Conservation (phyloP, 805 yeast genomes). For the Geotrichum ghanense region DNA sequence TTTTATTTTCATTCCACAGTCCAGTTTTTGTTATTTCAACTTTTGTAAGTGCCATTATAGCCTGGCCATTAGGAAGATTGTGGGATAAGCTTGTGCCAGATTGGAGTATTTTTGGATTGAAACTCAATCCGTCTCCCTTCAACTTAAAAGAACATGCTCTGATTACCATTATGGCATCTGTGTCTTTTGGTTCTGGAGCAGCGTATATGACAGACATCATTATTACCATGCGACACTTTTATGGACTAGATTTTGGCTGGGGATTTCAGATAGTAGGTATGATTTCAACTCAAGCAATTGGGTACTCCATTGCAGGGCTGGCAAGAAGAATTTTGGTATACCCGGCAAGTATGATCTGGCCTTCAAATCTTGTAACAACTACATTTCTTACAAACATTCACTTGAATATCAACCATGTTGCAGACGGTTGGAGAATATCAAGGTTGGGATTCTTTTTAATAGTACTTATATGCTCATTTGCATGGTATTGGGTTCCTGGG, state of each 20-base stretch:
- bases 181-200: conserved; percentile 31
- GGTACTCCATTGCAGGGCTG: conserved; percentile 58
- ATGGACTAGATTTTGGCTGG: conserved; percentile 30
- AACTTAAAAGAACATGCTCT: conserved; percentile 53
- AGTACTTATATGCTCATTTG: conserved; percentile 30
- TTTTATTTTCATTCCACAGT: conserved; percentile 45
- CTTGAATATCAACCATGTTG: conserved; percentile 36
- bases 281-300: conserved; percentile 50
- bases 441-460: conserved; percentile 38
- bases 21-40: conserved; percentile 44
- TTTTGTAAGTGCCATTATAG: conserved; percentile 46
- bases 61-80: conserved; percentile 51
- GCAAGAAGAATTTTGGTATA: conserved; percentile 46
- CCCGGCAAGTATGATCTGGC: conserved; percentile 65
- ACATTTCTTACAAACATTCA: conserved; percentile 46
- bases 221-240: conserved; percentile 37
- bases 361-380: conserved; percentile 46
- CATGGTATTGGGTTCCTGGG: conserved; percentile 53
- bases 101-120: conserved; percentile 21
- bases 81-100: conserved; percentile 34
- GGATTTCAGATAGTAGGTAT: conserved; percentile 45
- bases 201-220: conserved; percentile 51
- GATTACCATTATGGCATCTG: conserved; percentile 42
- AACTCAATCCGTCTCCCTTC: conserved; percentile 50
- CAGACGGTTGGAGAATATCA: conserved; percentile 52